Conservation (phyloP, 352 stramenopile species). For the Phytopythium sindhum region DNA sequence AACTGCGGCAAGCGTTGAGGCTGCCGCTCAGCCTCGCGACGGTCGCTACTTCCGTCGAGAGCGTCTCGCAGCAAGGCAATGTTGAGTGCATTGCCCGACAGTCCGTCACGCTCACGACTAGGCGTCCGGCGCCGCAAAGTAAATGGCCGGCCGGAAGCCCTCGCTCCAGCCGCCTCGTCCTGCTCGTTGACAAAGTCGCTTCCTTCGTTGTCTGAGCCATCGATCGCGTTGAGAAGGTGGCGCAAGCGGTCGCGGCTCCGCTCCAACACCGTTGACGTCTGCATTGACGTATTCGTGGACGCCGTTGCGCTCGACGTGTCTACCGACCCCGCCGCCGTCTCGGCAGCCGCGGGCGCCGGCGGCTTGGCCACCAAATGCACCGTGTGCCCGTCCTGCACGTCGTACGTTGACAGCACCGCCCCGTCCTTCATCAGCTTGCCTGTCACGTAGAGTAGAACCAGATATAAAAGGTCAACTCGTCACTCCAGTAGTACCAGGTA, state of each 20-base stretch:
- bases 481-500: no score
- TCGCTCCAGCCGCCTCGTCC: background rate
- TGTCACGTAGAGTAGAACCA: background rate
- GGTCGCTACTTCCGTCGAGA: conserved; percentile 9
- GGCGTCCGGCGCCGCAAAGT: conserved; percentile 1
- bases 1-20: conserved; percentile 29
- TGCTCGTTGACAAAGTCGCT: background rate
- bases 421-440: conserved; percentile 86
- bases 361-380: conserved; percentile 88
- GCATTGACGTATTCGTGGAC: conserved; percentile 4
- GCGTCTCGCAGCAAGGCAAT: conserved; percentile 55
- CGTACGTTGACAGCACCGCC: conserved; percentile 62
- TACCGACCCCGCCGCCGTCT: background rate
- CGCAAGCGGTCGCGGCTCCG: conserved; percentile 18
- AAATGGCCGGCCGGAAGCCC: no score
- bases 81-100: conserved; percentile 50
- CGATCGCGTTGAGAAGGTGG: conserved; percentile 13
- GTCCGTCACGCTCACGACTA: background rate
- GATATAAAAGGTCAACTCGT: conserved; percentile 13
- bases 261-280: conserved; percentile 13
- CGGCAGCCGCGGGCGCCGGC: background rate
- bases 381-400: conserved; percentile 91
- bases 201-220: conserved; percentile 1
- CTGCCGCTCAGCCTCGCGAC: background rate
- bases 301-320: background rate